Evolutionary conservation across 805 yeast species (phyloP).

Genomic region (Geotrichum ghanense): DNA sequence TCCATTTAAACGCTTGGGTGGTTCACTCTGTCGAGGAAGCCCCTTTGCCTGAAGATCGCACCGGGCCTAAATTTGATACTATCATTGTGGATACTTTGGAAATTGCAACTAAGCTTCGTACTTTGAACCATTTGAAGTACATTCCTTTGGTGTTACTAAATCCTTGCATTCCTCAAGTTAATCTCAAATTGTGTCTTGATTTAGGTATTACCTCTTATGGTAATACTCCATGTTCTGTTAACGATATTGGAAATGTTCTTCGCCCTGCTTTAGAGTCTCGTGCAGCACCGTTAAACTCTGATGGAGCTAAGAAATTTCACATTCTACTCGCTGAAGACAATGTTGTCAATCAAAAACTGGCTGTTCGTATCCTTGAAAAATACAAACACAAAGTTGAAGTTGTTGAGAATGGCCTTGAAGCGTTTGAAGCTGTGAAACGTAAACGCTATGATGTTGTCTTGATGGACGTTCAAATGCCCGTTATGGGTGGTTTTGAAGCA

Average conservation of each 20-base stretch:
- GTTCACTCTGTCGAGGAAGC: slow-evolving; percentile 49
- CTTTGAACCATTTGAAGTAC: slow-evolving; percentile 67
- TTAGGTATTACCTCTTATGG: slow-evolving; percentile 83
- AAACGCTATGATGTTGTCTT: slow-evolving; percentile 67
- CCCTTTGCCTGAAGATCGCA: slow-evolving; percentile 29
- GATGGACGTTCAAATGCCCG: slow-evolving; percentile 95
- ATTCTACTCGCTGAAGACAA: slow-evolving; percentile 80
- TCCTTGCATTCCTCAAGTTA: slow-evolving; percentile 64
- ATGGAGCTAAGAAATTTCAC: slow-evolving; percentile 63
- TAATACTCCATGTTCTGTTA: slow-evolving; percentile 73
- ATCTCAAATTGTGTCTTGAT: slow-evolving; percentile 73
- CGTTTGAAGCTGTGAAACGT: slow-evolving; percentile 61
- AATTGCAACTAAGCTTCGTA: slow-evolving; percentile 57
- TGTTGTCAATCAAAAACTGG: slow-evolving; percentile 75
- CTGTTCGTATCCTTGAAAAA: slow-evolving; percentile 74
- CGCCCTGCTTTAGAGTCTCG: slow-evolving; percentile 79
- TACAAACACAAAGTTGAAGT: slow-evolving; percentile 78
- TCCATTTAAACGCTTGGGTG: slow-evolving; percentile 53
- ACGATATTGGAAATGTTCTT: slow-evolving; percentile 72
- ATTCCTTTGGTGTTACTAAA: slow-evolving; percentile 73
- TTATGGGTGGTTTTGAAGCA: slow-evolving; percentile 92
- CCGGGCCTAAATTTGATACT: slow-evolving; percentile 51
- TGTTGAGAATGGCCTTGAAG: slow-evolving; percentile 78
- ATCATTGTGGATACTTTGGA: slow-evolving; percentile 74
- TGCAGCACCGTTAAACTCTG: slow-evolving; percentile 67